These are phyloP conservation scores for Amanita pallidorosea DNA, from an alignment of 768 basidiomycete genomes.

Conservation along the genomic window DNA sequence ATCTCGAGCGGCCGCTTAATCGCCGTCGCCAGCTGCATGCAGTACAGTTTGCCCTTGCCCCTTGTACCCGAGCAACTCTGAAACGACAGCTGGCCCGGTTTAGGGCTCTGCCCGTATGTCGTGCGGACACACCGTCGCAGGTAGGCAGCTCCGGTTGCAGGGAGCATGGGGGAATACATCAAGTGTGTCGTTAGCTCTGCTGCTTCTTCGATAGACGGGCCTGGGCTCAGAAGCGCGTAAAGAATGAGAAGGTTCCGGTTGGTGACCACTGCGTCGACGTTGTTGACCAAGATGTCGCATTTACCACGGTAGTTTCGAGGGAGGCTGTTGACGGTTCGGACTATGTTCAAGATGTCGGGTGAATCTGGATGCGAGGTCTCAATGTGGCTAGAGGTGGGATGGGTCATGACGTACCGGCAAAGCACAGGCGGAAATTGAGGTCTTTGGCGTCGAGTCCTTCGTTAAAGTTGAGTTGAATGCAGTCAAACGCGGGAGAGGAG, in stretches of 20 bases:
- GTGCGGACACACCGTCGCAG: constrained; percentile 22
- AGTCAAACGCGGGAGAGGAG: not conserved
- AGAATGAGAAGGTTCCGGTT: constrained; percentile 16
- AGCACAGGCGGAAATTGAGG: constrained; percentile 16
- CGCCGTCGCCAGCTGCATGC: constrained; percentile 25
- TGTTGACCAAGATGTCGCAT: constrained; percentile 15
- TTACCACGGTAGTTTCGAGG: constrained; percentile 13
- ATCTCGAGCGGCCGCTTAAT: constrained; percentile 28
- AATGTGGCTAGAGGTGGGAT: not conserved
- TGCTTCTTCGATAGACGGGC: constrained; percentile 28
- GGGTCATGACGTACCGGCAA: constrained; percentile 15
- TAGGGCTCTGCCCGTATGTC: constrained; percentile 22
- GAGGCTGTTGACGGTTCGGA: constrained; percentile 18
- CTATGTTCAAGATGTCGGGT: constrained; percentile 18
- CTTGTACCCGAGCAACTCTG: constrained; percentile 21
- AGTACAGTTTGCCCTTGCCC: constrained; percentile 23
- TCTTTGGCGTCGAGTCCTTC: constrained; percentile 1
- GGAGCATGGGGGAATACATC: constrained; percentile 30
- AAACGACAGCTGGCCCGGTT: constrained; percentile 26
- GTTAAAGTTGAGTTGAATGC: constrained; percentile 2
- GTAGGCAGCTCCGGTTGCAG: constrained; percentile 22
- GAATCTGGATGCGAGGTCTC: not conserved
- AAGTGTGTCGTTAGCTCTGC: constrained; percentile 30
- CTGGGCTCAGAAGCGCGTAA: constrained; percentile 16
- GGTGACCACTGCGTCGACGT: constrained; percentile 13